These are phyloP conservation scores for Kodamaea sagamina DNA, from an alignment of 805 yeast genomes.

Conservation along the genomic window DNA sequence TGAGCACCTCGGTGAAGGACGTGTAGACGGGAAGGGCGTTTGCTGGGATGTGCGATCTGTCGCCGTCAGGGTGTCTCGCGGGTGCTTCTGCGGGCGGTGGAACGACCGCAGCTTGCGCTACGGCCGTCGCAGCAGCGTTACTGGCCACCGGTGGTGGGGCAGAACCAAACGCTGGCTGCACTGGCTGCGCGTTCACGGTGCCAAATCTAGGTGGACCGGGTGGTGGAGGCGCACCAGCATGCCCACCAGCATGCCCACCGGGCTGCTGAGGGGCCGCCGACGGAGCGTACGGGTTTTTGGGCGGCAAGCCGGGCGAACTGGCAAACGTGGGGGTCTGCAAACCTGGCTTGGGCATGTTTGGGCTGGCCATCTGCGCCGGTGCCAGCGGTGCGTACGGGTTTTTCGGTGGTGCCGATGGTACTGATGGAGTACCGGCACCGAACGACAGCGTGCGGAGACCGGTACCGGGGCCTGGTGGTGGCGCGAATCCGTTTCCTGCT, in stretches of 20 bases:
- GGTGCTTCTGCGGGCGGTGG: constrained; percentile 18
- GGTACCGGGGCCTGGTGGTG: constrained; percentile 18
- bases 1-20: constrained; percentile 56
- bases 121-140: constrained; percentile 9
- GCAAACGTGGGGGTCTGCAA: constrained; percentile 4
- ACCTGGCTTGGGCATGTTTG: constrained; percentile 6
- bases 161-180: constrained; percentile 15
- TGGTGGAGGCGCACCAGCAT: constrained; percentile 13
- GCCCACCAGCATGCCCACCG: constrained; percentile 7
- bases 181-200: constrained; percentile 23
- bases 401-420: constrained; percentile 14
- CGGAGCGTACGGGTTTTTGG: constrained; percentile 44
- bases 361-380: constrained; percentile 17
- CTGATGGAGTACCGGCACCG: constrained; percentile 20
- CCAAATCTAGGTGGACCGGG: constrained; percentile 25
- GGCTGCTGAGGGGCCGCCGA: constrained; percentile 7
- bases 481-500: constrained; percentile 23
- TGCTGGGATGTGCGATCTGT: constrained; percentile 65
- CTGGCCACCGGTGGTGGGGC: constrained; percentile 16
- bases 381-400: constrained; percentile 28
- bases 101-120: constrained; percentile 17
- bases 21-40: constrained; percentile 58
- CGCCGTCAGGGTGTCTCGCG: constrained; percentile 57
- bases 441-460: neutral
- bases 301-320: constrained; percentile 23